Base-by-base conservation (phyloP, 345 rosid genomes). In the Raphanus raphanistrum region DNA sequence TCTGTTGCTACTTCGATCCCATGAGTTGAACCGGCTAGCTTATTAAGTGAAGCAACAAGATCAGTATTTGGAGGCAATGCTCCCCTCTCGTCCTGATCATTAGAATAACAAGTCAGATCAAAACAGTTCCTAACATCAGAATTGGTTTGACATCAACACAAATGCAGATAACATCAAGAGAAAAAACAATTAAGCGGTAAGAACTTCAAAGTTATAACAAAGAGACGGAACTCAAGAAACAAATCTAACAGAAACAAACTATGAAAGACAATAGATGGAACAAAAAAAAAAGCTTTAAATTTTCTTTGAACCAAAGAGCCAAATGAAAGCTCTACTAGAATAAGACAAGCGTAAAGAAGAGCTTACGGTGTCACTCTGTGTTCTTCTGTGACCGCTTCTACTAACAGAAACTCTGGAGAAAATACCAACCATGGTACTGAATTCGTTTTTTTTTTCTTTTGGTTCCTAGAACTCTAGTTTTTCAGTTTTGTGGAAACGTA, bases 361-460 rank as follows among this genome's bases (percentile, higher is more conserved):
- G 31, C 88, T 84, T 84, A 91, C 98, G 81, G 87, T 79, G 73
- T 89, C 87, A 78, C 95, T 90, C 33, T 88, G 97, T 33, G 92
- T 82, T 79, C 96, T 83, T 50, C 98, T 87, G 79, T 87, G 98
- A 63, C 86, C 82, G 63, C 76, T 77, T 83, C 86, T 87, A 36
- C 88, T 85, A 62, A 80, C 88, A 79, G 90, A 84, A 82, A 94
- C 86, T 72, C 87, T 92, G 11, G 98, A 88, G 86, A 92, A 94
- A 80, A 94, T 73, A 76, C 96, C 96, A 83, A 92, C 98, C 98
- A 90, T 94, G 63, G 8, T 75, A 1, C 35, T 61, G 16, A 73
- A 15, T 48, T 13, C n/a, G n/a, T 17, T 17, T 7, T 68, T 13
- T 13, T 35, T 21, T 3, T 58, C 26, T 12, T 48, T 48, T 48